A percentile compares a stretch with the other conserved stretches of the same genome.
Evolutionary conservation across 1,139 yeast genomes (phyloP).

Genomic region (Saccharomyces hybrid): DNA sequence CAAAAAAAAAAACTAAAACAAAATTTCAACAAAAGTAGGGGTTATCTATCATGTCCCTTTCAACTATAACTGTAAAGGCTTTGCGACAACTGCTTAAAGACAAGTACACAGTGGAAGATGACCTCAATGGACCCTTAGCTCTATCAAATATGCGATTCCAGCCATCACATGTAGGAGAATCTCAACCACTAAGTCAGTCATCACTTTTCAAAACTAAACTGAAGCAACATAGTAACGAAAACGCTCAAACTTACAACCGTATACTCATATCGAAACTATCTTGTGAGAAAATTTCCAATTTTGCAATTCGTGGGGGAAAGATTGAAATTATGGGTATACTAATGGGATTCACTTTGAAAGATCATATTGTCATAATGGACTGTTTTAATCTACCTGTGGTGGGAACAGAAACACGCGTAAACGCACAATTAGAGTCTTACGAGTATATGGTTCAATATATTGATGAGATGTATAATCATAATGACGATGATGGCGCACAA

Average conservation of each 20-base stretch:
- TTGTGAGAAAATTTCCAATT: slow-evolving; percentile 67
- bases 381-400: slow-evolving; percentile 85
- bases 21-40: not conserved
- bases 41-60: not conserved
- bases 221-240: not conserved
- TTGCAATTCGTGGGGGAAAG: slow-evolving; percentile 80
- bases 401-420: slow-evolving; percentile 93
- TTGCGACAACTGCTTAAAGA: not conserved
- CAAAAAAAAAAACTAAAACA: not conserved
- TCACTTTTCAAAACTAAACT: not conserved
- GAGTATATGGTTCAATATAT: slow-evolving; percentile 88
- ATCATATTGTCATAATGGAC: slow-evolving; percentile 67
- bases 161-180: not conserved
- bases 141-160: not conserved
- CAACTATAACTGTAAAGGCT: not conserved
- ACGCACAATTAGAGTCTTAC: slow-evolving; percentile 88
- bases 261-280: slow-evolving; percentile 71
- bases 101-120: not conserved
- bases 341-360: slow-evolving; percentile 60
- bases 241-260: slow-evolving; percentile 40
- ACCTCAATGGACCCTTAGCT: not conserved
- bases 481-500: slow-evolving; percentile 34
- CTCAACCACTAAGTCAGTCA: not conserved
- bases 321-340: slow-evolving; percentile 94
- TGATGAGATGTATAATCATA: slow-evolving; percentile 44